Evolutionary conservation across 129 eudicot genomes (phyloP), one percentile per base, ranked within the genome.

Genomic region (Lactuca sativa): DNA sequence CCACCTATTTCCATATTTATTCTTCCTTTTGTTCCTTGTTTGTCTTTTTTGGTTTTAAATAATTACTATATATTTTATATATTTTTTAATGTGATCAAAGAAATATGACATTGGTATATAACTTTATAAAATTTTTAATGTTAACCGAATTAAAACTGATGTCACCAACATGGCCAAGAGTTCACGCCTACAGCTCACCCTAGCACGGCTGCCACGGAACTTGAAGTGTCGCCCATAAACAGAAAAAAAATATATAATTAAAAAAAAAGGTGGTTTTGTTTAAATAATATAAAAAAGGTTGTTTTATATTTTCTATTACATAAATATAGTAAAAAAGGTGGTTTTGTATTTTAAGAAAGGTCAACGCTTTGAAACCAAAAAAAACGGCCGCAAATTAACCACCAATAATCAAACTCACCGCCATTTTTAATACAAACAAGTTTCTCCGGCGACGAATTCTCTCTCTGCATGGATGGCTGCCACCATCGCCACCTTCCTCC

Each of bases 381-480:
- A 21, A 37, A 32, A 0, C 17, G 21, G 38, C 41, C 4, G 10
- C 13, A 54, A 51, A 52, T 48, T 5, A 51, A 34, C 44, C 66
- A 32, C 71, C 69, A 79, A 62, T 72, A 66, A 59, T 40, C 1
- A 40, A 44, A 38, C 53, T 37, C 57, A 60, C 74, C 59, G 4
- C 48, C 83, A 67, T 59, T 38, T 73, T 59, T 60, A 16, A 33
- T 31, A 56, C 67, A 18, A 38, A 49, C 69, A 9, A 30, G 37
- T 11, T 33, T 47, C 40, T 61, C 47, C 56, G 64, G 66, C 67
- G 59, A 69, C 36, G 21, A 12, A 0, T 41, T 72, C 17, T 62
- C 58, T 17, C 54, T 43, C 67, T 62, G 79, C 76, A 73, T 79
- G 83, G 79, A 79, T 79, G 83, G 83, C 75, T 9, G 44, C 74